These are phyloP conservation scores for Bisporella sp. DNA, from an alignment of 2,329 filamentous ascomycete genomes.

Conservation along the genomic window DNA sequence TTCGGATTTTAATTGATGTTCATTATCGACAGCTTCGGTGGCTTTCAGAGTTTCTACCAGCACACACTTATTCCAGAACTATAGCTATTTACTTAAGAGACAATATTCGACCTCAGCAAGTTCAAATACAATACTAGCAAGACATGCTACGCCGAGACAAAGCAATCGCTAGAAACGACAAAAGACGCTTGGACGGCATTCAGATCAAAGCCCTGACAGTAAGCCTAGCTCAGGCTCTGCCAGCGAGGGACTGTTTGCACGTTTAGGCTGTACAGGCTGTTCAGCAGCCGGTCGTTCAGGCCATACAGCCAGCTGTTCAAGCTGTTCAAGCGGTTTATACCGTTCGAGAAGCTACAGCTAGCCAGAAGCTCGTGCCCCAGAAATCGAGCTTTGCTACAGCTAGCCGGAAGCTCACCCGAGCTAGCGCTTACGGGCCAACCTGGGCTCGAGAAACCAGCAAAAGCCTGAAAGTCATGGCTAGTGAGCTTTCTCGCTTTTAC, in stretches of 20 bases:
- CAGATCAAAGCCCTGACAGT: background rate
- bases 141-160: background rate
- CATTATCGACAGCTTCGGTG: background rate
- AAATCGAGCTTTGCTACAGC: background rate
- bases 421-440: too few relatives aligned
- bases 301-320: background rate
- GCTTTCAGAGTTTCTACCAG: background rate
- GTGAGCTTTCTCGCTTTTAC: too few relatives aligned
- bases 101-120: background rate
- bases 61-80: background rate
- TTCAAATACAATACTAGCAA: background rate
- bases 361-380: background rate
- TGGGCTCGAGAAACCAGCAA: too few relatives aligned
- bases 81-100: background rate
- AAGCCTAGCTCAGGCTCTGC: background rate
- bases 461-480: too few relatives aligned
- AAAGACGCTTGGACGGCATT: background rate
- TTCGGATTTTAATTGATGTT: background rate
- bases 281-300: background rate
- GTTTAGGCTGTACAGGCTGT: background rate
- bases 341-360: background rate
- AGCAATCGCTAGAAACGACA: background rate
- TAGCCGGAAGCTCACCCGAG: background rate
- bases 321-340: background rate
- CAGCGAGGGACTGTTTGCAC: background rate